These are phyloP conservation scores for Schizonepeta tenuifolia DNA, from an alignment of 257 asterid genomes.

Conservation along the genomic window DNA sequence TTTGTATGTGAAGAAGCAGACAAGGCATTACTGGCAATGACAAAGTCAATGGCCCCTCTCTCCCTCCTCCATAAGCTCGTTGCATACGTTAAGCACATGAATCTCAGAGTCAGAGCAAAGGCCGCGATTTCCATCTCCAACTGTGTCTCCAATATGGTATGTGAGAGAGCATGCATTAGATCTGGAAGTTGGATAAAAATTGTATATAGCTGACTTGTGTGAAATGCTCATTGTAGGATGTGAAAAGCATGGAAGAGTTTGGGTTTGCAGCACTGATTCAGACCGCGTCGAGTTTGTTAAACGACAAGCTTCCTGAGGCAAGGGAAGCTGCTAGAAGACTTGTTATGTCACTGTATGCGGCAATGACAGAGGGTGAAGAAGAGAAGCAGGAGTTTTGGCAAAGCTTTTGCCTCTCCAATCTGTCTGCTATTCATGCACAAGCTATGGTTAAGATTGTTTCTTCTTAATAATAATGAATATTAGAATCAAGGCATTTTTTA, in stretches of 20 bases:
- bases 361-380: slow-evolving; percentile 59
- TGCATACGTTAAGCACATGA: slow-evolving; percentile 61
- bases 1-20: slow-evolving; percentile 99
- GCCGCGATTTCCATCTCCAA: slow-evolving; percentile 74
- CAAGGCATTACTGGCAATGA: slow-evolving; percentile 65
- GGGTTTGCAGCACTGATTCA: slow-evolving; percentile 58
- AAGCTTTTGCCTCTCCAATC: slow-evolving; percentile 79
- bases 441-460: slow-evolving; percentile 74
- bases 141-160: slow-evolving; percentile 82
- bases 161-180: not conserved
- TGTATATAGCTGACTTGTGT: slow-evolving; percentile 1
- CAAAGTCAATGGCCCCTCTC: slow-evolving; percentile 70
- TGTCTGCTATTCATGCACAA: slow-evolving; percentile 78
- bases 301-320: slow-evolving; percentile 92
- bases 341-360: slow-evolving; percentile 51
- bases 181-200: no score
- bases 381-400: slow-evolving; percentile 78
- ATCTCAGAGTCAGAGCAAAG: slow-evolving; percentile 80
- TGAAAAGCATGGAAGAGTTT: slow-evolving; percentile 68
- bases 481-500: not conserved
- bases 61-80: slow-evolving; percentile 68
- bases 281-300: slow-evolving; percentile 60
- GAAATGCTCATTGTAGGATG: slow-evolving; percentile 51
- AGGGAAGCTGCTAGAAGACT: slow-evolving; percentile 84
- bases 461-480: slow-evolving; percentile 28